These are phyloP conservation scores for Nasturtium officinale DNA, from an alignment of 345 rosid species.

Conservation along the genomic window DNA sequence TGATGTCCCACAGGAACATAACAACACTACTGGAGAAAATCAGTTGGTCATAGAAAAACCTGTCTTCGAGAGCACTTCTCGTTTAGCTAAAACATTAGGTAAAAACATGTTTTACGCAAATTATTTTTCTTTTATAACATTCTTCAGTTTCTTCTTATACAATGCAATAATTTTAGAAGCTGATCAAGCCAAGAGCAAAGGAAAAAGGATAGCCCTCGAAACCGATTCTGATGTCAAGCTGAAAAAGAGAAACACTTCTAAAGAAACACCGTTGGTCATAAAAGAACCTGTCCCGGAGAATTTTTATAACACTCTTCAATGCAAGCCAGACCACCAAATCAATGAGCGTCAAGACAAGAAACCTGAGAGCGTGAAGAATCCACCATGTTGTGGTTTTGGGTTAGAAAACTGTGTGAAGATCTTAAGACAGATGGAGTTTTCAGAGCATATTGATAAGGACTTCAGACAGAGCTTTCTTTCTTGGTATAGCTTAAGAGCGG, in stretches of 20 bases:
- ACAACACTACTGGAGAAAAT: too few species aligned
- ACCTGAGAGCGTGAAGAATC: neutral
- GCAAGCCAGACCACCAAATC: neutral
- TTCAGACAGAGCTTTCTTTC: conserved; percentile 87
- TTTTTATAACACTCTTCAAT: neutral
- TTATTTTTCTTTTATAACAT: too few species aligned
- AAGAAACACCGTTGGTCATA: neutral
- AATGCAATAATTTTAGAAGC: neutral
- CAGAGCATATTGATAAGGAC: conserved; percentile 63
- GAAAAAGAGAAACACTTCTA: neutral
- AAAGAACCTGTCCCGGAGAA: conserved; percentile 5
- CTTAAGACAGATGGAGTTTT: conserved; percentile 69
- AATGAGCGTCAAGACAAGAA: neutral
- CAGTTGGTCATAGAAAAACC: too few species aligned
- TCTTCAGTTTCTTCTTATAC: neutral
- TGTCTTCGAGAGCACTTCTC: too few species aligned
- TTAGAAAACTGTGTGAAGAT: conserved; percentile 74
- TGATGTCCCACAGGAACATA: too few species aligned
- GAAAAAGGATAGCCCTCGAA: neutral
- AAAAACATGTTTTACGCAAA: too few species aligned
- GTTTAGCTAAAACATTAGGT: too few species aligned
- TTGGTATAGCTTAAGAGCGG: conserved; percentile 84
- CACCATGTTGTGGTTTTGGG: conserved; percentile 13
- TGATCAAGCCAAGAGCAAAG: neutral
- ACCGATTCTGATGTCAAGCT: neutral